A percentile compares a stretch with the other conserved stretches of the same genome.
Evolutionary conservation across 495 filamentous ascomycete species (phyloP).

Genomic region (Podospora australis): DNA sequence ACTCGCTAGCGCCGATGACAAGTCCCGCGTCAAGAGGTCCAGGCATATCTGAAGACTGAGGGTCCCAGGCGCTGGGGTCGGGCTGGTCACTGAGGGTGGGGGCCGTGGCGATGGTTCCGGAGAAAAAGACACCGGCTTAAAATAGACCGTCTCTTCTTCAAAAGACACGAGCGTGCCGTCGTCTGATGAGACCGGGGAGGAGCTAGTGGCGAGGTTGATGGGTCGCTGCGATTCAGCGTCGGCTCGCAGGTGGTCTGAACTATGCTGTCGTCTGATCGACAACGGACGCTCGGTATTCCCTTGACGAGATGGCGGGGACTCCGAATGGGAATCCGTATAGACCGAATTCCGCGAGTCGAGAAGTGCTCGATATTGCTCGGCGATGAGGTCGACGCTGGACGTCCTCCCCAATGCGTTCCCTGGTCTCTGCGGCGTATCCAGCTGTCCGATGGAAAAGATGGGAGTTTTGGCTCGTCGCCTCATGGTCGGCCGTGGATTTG

Average conservation of each 20-base stretch:
- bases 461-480: conserved; percentile 41
- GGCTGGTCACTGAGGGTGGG: not conserved
- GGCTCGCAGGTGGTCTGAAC: conserved; percentile 5
- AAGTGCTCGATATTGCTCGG: conserved; percentile 39
- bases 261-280: conserved; percentile 9
- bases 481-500: conserved; percentile 11
- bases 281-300: not conserved
- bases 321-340: conserved; percentile 15
- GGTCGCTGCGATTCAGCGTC: not conserved
- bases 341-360: conserved; percentile 28
- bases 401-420: conserved; percentile 22
- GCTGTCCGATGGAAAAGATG: conserved; percentile 35
- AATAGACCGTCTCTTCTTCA: conserved; percentile 35
- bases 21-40: conserved; percentile 35
- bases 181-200: conserved; percentile 35
- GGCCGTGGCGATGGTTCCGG: conserved; percentile 14
- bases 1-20: conserved; percentile 28
- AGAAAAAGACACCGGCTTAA: conserved; percentile 33
- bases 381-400: conserved; percentile 37
- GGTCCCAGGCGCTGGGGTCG: conserved; percentile 18
- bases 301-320: conserved; percentile 18
- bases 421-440: conserved; percentile 25
- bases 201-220: not conserved
- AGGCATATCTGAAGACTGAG: conserved; percentile 37
- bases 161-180: conserved; percentile 39